These are phyloP conservation scores for Solanum habrochaites DNA, from an alignment of 257 asterid genomes.

Conservation along the genomic window DNA sequence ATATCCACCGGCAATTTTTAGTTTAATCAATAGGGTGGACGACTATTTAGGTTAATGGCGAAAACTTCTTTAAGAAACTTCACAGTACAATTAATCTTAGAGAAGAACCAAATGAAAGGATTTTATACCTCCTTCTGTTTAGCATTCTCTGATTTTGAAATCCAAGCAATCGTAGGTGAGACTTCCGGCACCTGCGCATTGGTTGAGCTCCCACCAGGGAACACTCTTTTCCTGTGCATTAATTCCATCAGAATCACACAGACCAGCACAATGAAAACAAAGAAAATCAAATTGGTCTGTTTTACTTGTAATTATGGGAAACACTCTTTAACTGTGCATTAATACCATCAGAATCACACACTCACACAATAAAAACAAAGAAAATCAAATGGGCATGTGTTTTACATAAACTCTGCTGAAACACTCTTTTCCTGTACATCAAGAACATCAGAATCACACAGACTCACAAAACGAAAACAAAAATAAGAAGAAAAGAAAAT, in stretches of 20 bases:
- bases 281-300: background rate
- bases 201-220: conserved; percentile 36
- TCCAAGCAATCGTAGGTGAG: conserved; percentile 18
- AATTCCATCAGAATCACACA: conserved; percentile 8
- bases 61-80: background rate
- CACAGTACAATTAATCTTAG: background rate
- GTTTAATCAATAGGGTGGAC: background rate
- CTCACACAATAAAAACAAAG: background rate
- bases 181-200: conserved; percentile 33
- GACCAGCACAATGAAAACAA: conserved; percentile 1
- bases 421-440: background rate
- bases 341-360: background rate
- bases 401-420: background rate
- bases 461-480: background rate
- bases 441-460: background rate
- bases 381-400: background rate
- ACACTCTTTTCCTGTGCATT: conserved; percentile 43
- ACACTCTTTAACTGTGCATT: background rate
- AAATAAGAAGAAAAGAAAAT: background rate
- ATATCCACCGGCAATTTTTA: background rate
- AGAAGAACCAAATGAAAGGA: background rate
- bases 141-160: conserved; percentile 9
- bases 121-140: conserved; percentile 36
- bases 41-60: background rate
- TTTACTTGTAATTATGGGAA: background rate